Percentiles rank a stretch among this genome's conserved stretches.
These are phyloP conservation scores for Leptographium flavum DNA, from an alignment of 2,329 filamentous ascomycete species.

Conservation along the genomic window DNA sequence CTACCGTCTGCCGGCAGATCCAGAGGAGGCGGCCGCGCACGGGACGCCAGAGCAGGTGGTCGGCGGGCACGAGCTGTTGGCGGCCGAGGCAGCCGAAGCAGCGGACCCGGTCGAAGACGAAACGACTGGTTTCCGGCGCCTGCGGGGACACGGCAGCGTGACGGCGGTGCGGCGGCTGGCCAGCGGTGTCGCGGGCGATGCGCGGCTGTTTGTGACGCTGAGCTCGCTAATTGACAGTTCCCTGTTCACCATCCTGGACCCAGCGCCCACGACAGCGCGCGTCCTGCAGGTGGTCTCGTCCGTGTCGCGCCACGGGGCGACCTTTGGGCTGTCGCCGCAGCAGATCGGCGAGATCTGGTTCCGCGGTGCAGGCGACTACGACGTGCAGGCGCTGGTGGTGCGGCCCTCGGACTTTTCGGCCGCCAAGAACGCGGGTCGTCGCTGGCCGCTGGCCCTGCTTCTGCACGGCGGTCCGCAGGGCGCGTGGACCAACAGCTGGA, in stretches of 20 bases:
- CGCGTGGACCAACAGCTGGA: constrained; percentile 64
- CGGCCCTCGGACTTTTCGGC: constrained; percentile 54
- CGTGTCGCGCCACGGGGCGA: constrained; percentile 47
- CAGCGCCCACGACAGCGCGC: constrained; percentile 8
- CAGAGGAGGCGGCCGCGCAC: constrained; percentile 17
- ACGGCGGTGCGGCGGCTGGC: constrained; percentile 32
- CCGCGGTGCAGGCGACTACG: constrained; percentile 45
- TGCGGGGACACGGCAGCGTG: constrained; percentile 33
- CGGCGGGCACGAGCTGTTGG: constrained; percentile 13
- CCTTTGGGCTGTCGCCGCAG: constrained; percentile 47
- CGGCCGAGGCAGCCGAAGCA: not conserved
- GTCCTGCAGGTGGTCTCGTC: constrained; percentile 42
- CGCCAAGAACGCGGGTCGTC: constrained; percentile 32
- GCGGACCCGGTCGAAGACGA: not conserved
- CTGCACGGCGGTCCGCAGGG: constrained; percentile 77
- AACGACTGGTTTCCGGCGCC: constrained; percentile 2
- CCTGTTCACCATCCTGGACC: constrained; percentile 47
- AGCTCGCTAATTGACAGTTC: constrained; percentile 60
- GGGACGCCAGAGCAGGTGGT: constrained; percentile 35
- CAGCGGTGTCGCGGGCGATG: constrained; percentile 21
- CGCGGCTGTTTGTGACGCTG: constrained; percentile 48
- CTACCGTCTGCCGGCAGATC: constrained; percentile 46
- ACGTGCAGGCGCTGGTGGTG: constrained; percentile 57
- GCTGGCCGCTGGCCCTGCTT: constrained; percentile 64
- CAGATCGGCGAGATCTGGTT: constrained; percentile 60